Base-by-base conservation (phyloP, 177 flowering plant genomes). In the Telopea speciosissima region DNA sequence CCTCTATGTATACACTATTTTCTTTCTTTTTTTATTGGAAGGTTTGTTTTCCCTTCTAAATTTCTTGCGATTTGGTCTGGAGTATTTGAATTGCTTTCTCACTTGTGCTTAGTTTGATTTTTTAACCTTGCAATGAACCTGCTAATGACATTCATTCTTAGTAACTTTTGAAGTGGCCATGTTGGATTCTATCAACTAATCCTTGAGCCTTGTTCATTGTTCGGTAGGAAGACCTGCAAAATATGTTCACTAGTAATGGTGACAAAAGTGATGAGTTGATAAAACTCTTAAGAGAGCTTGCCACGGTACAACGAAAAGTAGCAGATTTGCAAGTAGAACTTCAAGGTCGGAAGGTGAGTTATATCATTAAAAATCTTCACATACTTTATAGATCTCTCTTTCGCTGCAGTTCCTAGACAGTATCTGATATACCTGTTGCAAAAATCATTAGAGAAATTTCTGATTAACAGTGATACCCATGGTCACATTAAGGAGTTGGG, bases 261-360 rank as follows among this genome's bases (percentile, higher is more conserved):
- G 97, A 90, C 72, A 89, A 85, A 75, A 89, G 91, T 68, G 99
- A 93, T 78, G 91, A 88, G 72, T 81, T 95, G 82, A 81, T 93
- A 66, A 87, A 81, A 77, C 92, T 93, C 31, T 80, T 95, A 63
- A 81, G 97, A 73, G 97, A 92, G 63, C 89, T 95, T 56, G 87
- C 94, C 11, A 63, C 87, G 24, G 97, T 87, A 24, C 94, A 93
- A 70, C 81, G 91, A 71, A 91, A 93, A 75, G 88, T 93, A 60
- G 96, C 99, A 56, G 93, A 95, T 78, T 79, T 95, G 78, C 94
- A 95, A 83, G 99, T 95, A 62, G 99, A 92, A 76, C 90, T 95
- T 76, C 99, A 91, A 83, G 97, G 99, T 70, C 84, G 97, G 72
- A 95, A 95, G 94, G 99, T 92, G 63, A 79, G 40, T 36, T 36